These are phyloP conservation scores for Escovopsis sp. DNA, from an alignment of 2,329 filamentous ascomycete species.

Conservation along the genomic window DNA sequence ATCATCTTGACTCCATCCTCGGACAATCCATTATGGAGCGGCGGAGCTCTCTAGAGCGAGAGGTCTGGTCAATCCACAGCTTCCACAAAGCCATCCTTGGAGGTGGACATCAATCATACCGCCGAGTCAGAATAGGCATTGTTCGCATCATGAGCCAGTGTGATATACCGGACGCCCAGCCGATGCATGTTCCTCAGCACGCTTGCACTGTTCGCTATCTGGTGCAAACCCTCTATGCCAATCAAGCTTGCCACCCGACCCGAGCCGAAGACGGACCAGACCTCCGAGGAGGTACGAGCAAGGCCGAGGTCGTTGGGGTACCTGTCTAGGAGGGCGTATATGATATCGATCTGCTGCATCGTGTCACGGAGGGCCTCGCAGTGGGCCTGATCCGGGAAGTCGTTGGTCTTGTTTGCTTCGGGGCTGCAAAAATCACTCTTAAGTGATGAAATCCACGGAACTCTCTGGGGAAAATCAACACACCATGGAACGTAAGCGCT, in stretches of 20 bases:
- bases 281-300: conserved; percentile 39
- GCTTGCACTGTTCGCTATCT: conserved; percentile 67
- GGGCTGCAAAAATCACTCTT: neutral
- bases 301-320: conserved; percentile 56
- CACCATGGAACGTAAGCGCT: conserved; percentile 66
- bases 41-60: neutral
- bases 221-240: conserved; percentile 70
- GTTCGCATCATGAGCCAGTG: conserved; percentile 57
- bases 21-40: conserved; percentile 3
- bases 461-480: conserved; percentile 13
- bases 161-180: conserved; percentile 68
- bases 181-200: conserved; percentile 57
- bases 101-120: neutral
- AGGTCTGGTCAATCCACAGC: neutral
- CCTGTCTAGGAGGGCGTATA: conserved; percentile 40
- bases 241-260: conserved; percentile 56
- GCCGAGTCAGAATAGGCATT: conserved; percentile 6
- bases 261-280: conserved; percentile 39
- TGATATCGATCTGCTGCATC: conserved; percentile 55
- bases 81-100: neutral
- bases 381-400: neutral
- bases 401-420: neutral
- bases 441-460: neutral
- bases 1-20: conserved; percentile 4
- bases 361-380: conserved; percentile 35